Evolutionary conservation across 306 rosid species (phyloP).

Genomic region (Phaseolus lunatus): DNA sequence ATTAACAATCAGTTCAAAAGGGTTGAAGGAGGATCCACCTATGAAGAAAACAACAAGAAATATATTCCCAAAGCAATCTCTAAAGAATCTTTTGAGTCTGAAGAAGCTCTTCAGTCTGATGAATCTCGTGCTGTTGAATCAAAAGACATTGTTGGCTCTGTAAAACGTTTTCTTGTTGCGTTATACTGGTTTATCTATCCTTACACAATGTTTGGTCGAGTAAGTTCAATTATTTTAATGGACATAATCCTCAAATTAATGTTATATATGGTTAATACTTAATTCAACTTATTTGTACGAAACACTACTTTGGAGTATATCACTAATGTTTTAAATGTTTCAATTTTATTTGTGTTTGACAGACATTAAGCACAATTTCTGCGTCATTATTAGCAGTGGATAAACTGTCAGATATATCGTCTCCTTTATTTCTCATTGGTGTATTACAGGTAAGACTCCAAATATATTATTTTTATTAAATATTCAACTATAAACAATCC

Average conservation of each 20-base stretch:
- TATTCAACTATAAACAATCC: constrained; percentile 12
- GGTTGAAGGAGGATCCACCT: background rate
- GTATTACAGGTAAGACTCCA: background rate
- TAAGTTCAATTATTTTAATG: constrained; percentile 44
- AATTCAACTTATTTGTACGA: background rate
- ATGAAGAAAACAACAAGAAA: background rate
- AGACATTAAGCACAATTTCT: background rate
- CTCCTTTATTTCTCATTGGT: constrained; percentile 37
- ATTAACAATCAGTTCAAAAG: background rate
- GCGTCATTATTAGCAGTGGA: background rate
- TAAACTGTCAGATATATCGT: background rate
- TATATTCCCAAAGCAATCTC: constrained; percentile 49
- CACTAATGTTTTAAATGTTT: too few relatives aligned
- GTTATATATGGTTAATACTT: background rate
- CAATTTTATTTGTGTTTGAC: background rate
- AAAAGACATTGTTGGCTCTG: constrained; percentile 43
- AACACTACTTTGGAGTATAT: background rate
- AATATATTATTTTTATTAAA: background rate
- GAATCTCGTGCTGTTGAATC: constrained; percentile 47
- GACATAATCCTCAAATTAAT: background rate
- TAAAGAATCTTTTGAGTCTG: constrained; percentile 60
- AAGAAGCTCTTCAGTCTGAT: constrained; percentile 53
- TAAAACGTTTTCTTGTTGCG: background rate
- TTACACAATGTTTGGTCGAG: constrained; percentile 73
- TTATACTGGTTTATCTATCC: constrained; percentile 77